These are phyloP conservation scores for Digitaria exilis DNA, from an alignment of 202 grass and related monocot genomes.

Conservation along the genomic window DNA sequence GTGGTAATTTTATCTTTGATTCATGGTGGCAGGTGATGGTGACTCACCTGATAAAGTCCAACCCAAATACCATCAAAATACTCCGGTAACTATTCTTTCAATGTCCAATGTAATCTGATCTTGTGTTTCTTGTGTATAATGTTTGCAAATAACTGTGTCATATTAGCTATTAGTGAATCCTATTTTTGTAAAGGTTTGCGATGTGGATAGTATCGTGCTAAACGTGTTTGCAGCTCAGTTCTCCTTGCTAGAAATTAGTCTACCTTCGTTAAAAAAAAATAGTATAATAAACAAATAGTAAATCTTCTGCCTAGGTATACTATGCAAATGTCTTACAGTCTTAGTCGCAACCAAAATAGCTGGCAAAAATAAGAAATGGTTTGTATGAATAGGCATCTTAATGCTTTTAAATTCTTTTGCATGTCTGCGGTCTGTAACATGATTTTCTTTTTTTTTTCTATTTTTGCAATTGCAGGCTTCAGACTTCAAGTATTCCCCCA, in stretches of 20 bases:
- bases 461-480: conserved; percentile 42
- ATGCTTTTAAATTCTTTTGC: background rate
- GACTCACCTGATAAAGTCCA: conserved; percentile 68
- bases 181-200: background rate
- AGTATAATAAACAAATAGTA: background rate
- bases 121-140: conserved; percentile 10
- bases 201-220: background rate
- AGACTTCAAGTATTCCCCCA: conserved; percentile 47
- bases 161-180: background rate
- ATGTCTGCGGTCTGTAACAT: background rate
- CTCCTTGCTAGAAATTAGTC: background rate
- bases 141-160: background rate
- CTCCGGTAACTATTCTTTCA: conserved; percentile 36
- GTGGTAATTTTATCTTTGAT: background rate
- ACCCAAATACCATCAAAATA: conserved; percentile 41
- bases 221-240: conserved; percentile 31
- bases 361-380: no score
- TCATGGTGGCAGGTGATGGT: conserved; percentile 60
- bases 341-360: no score
- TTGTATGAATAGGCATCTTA: background rate
- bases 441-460: background rate
- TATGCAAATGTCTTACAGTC: background rate
- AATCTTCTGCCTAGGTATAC: background rate
- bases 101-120: background rate
- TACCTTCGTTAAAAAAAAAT: background rate